These are phyloP conservation scores for Metrosideros polymorpha DNA, from an alignment of 441 rosid genomes.

Conservation along the genomic window DNA sequence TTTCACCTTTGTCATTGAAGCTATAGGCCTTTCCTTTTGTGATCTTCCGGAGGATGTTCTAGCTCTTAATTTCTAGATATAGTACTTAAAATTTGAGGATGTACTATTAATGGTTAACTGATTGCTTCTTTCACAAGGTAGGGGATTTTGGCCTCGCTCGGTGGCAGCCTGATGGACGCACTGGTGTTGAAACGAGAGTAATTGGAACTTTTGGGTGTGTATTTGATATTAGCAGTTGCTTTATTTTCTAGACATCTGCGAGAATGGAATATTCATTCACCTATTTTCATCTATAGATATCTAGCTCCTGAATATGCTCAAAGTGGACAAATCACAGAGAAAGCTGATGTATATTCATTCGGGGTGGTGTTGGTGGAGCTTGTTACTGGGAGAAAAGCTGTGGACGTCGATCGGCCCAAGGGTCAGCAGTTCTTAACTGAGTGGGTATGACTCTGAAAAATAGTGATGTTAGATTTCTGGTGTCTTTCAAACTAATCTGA, in stretches of 20 bases:
- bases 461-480: neutral
- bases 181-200: conserved; percentile 93
- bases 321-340: conserved; percentile 96
- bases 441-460: conserved; percentile 54
- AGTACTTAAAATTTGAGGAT: neutral
- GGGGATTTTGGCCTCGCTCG: conserved; percentile 99
- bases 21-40: neutral
- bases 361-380: conserved; percentile 95
- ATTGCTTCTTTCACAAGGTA: conserved; percentile 37
- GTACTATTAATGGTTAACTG: neutral
- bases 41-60: neutral
- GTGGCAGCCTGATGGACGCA: conserved; percentile 99
- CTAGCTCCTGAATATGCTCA: conserved; percentile 98
- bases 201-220: conserved; percentile 96
- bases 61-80: neutral
- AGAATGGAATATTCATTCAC: neutral
- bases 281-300: conserved; percentile 40
- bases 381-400: conserved; percentile 92
- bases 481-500: neutral
- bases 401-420: conserved; percentile 82
- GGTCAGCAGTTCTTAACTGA: conserved; percentile 97
- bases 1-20: neutral
- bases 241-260: neutral
- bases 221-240: neutral
- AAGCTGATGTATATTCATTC: conserved; percentile 95